Base-by-base conservation (phyloP, 768 basidiomycete genomes). In the Imleria badia region DNA sequence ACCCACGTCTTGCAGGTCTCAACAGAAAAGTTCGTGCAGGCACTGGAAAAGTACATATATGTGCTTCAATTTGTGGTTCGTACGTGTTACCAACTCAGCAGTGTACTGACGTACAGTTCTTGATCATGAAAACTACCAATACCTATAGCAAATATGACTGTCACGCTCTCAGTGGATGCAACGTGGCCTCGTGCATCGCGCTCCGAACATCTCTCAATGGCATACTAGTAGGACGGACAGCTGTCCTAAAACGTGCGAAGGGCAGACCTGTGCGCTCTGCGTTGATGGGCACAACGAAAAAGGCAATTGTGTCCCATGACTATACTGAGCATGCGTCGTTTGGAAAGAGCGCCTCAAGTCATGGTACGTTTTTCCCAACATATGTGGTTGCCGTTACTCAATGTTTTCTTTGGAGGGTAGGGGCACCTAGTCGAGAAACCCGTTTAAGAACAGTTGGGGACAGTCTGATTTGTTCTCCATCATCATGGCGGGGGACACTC, bases 31-130 rank as follows among this genome's bases (percentile, higher is more conserved):
- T 61, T 56, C 11, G 51, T 85, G 12, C 76, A 79, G 41, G 72
- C 74, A 29, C 64, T 85, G 34, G 76, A 82, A 38, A 81, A 82
- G 60, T 78, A 81, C 39, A 66, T 85, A 43, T 83, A 84, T 59
- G 77, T 81, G 17, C 72, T 84, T 38, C 81, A 84, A 63, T n/a
- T n/a, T n/a, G 58, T 6, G 26, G 26, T 26, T 26, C 26, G 26
- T 26, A 26, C 26, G 26, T 49, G 26, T 4, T 6, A 26, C 26
- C 26, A 4, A 26, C 26, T 26, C 26, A 6, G 26, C 26, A 26
- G 26, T 26, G 6, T 26, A 6, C 26, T 26, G 26, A 26, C 26
- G 26, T n/a, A n/a, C n/a, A n/a, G n/a, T n/a, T n/a, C n/a, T n/a
- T n/a, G n/a, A n/a, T n/a, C n/a, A n/a, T n/a, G n/a, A n/a, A n/a